Evolutionary conservation across 257 asterid genomes (phyloP).

Genomic region (Nicotiana sylvestris): DNA sequence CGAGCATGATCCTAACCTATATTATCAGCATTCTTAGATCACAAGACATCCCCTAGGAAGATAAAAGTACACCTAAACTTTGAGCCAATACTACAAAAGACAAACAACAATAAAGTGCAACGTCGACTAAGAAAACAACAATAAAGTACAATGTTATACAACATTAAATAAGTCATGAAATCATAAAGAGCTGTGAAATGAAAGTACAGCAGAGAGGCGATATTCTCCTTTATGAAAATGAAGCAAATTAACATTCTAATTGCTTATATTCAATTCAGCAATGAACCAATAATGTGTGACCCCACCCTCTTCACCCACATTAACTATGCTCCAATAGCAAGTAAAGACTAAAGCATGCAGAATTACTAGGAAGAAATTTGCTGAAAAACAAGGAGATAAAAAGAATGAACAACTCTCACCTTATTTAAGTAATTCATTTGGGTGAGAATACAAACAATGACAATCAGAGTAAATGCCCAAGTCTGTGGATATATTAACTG

Average conservation of each 20-base stretch:
- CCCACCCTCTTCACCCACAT: not conserved
- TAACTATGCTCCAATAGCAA: not conserved
- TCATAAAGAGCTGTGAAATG: not conserved
- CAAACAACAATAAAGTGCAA: not conserved
- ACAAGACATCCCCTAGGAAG: not conserved
- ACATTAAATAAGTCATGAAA: not conserved
- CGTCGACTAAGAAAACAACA: not conserved
- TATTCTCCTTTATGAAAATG: not conserved
- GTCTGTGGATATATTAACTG: slow-evolving; percentile 91
- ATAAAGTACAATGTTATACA: not conserved
- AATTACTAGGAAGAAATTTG: not conserved
- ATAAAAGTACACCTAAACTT: not conserved
- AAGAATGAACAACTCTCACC: slow-evolving; percentile 33
- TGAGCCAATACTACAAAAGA: not conserved
- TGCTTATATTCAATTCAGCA: not conserved
- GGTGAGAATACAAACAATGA: slow-evolving; percentile 65
- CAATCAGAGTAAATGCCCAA: slow-evolving; percentile 77
- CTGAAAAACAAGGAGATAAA: not conserved
- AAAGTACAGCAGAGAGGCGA: not conserved
- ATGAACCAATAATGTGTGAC: not conserved
- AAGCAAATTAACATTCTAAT: not conserved
- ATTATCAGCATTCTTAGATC: not conserved
- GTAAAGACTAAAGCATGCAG: not conserved
- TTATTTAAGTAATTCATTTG: slow-evolving; percentile 91
- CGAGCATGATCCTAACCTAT: not conserved